phyloP scores from a whole-genome alignment of 75 land plant genomes.

The Sequoia sempervirens region DNA sequence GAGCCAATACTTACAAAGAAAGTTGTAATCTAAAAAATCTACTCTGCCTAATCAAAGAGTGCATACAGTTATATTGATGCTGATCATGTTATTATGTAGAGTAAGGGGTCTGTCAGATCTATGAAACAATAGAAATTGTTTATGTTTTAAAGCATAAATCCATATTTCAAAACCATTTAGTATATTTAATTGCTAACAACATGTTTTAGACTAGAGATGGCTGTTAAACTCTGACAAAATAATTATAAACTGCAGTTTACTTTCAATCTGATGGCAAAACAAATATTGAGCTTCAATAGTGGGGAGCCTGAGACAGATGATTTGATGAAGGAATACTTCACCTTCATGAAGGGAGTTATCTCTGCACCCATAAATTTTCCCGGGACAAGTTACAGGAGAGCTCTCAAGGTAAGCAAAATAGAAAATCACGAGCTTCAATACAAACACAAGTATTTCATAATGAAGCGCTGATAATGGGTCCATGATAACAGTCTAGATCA shows the following conservation, averaged over 20 bases:
- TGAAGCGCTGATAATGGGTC: neutral
- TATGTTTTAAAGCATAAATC: neutral
- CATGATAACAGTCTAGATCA: constrained; percentile 48
- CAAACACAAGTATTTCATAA: neutral
- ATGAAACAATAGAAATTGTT: neutral
- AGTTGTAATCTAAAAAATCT: too few relatives aligned
- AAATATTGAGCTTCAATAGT: constrained; percentile 70
- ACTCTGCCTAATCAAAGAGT: too few relatives aligned
- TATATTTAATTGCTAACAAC: neutral
- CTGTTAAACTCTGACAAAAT: neutral
- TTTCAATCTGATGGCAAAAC: constrained; percentile 78
- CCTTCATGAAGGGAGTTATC: constrained; percentile 82
- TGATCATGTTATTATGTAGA: too few relatives aligned
- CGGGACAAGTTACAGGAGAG: constrained; percentile 64
- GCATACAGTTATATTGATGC: too few relatives aligned
- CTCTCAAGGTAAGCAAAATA: constrained; percentile 44
- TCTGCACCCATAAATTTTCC: constrained; percentile 75
- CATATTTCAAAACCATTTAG: neutral
- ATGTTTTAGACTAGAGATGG: neutral
- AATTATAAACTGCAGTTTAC: constrained; percentile 48
- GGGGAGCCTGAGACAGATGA: constrained; percentile 56
- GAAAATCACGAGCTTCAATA: neutral
- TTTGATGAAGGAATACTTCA: constrained; percentile 61
- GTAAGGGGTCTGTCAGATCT: too few relatives aligned
- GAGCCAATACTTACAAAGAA: too few relatives aligned